Evolutionary conservation across 1,284 basidiomycete genomes (phyloP), one percentile per base, ranked within the genome.

Genomic region (Apiotrichum sp.): DNA sequence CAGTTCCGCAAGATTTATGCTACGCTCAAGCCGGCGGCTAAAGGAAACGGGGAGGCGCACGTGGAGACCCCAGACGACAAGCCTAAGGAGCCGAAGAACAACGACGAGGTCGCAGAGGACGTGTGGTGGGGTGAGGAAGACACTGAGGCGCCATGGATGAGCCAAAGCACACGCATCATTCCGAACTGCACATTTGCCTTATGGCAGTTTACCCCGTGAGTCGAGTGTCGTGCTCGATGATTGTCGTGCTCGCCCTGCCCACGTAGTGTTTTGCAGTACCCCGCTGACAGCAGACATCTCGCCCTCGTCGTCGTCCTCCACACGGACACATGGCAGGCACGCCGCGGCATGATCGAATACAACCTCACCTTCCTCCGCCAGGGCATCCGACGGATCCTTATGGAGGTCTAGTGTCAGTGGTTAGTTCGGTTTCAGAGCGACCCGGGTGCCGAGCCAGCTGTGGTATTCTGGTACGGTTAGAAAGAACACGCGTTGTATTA

Each of bases 331-430:
- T 92, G 86, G 69, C 86, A 90, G 54, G 81, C 82, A 53, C 81
- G 87, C 59, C 79, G 88, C 29, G 90, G 89, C 14, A 79, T 93
- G 59, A 83, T 97, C 44, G 93, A 97, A 72, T 95, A 90, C 76
- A 98, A 98, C 67, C 85, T 97, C 5, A 86, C 91, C 22, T 90
- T 88, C 73, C 87, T 97, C 73, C 72, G 80, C 10, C 74, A 78
- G 31, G 79, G 80, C 3, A 74, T 82, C 1, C 69, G 77, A 48
- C 65, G 75, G 41, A 75, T 80, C 22, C 59, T 77, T 34, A 67
- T 71, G 60, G 72, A 70, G 39, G 61, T 62, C 56, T 53, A 36
- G 22, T n/a, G n/a, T n/a, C n/a, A n/a, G n/a, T n/a, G n/a, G n/a
- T n/a, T n/a, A n/a, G n/a, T n/a, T n/a, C n/a, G n/a, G n/a, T n/a